Conservation (phyloP, 768 basidiomycete species). For the Tylopilus sp. region DNA sequence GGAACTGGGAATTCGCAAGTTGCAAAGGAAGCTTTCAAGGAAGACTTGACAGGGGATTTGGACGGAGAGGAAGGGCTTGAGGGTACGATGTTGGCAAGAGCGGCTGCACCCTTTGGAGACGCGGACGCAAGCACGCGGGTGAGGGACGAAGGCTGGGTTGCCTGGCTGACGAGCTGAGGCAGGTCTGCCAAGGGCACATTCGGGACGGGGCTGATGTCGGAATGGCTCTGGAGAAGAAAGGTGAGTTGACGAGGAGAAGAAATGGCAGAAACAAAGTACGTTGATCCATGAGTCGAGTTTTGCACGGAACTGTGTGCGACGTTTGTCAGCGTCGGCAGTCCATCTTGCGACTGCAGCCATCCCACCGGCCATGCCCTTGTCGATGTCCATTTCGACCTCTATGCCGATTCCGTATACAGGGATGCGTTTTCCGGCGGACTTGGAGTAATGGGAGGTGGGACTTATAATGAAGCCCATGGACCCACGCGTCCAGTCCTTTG, state of each 20-base stretch:
- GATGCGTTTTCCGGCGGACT: slow-evolving; percentile 58
- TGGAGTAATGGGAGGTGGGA: slow-evolving; percentile 71
- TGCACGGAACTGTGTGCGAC: slow-evolving; percentile 51
- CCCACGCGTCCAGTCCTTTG: slow-evolving; percentile 74
- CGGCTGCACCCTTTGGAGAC: slow-evolving; percentile 56
- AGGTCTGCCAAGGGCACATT: slow-evolving; percentile 62
- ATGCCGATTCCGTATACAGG: slow-evolving; percentile 85
- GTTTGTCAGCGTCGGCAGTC: slow-evolving; percentile 66
- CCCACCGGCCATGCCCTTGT: slow-evolving; percentile 75
- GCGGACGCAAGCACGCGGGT: slow-evolving; percentile 70
- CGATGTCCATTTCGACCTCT: slow-evolving; percentile 82
- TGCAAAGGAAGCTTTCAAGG: slow-evolving; percentile 19
- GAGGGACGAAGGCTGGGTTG: slow-evolving; percentile 59
- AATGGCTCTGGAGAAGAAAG: slow-evolving; percentile 46
- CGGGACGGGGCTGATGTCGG: slow-evolving; percentile 42
- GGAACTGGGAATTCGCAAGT: slow-evolving; percentile 30
- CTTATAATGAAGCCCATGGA: slow-evolving; percentile 77
- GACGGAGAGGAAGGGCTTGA: slow-evolving; percentile 36
- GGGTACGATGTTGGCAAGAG: slow-evolving; percentile 31
- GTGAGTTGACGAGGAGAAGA: slow-evolving; percentile 3
- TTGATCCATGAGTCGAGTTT: slow-evolving; percentile 66
- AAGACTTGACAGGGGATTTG: slow-evolving; percentile 38
- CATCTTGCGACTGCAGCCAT: slow-evolving; percentile 89
- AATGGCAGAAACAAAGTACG: slow-evolving; percentile 35
- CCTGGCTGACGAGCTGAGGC: slow-evolving; percentile 47